Conservation (phyloP, 306 rosid genomes). For the Mucuna pruriens region DNA sequence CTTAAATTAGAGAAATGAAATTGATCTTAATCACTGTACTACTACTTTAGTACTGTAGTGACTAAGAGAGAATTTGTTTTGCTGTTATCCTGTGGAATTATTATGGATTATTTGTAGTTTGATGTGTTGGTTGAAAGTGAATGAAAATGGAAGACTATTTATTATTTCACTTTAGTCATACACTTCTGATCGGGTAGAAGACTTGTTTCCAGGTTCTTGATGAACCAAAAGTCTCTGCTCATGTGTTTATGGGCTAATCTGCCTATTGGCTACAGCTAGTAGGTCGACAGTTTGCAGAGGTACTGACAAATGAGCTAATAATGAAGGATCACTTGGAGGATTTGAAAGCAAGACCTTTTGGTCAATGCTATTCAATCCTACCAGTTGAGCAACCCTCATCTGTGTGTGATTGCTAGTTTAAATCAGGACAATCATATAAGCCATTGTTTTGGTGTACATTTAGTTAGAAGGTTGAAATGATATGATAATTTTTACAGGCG, state of each 20-base stretch:
- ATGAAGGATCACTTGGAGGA: background rate
- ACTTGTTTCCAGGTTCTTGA: conserved; percentile 14
- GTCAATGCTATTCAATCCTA: background rate
- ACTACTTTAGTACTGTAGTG: background rate
- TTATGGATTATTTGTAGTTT: conserved; percentile 15
- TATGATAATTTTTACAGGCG: conserved; percentile 63
- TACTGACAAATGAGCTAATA: background rate
- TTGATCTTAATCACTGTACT: background rate
- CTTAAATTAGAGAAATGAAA: background rate
- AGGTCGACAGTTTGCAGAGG: background rate
- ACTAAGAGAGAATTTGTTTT: background rate
- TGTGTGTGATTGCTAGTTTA: background rate
- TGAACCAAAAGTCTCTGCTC: background rate
- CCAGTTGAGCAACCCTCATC: background rate
- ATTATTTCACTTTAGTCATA: conserved; percentile 16
- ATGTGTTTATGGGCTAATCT: background rate
- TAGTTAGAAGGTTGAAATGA: background rate
- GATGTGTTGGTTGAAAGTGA: conserved; percentile 13
- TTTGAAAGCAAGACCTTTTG: background rate
- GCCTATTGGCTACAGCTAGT: background rate
- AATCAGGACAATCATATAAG: background rate
- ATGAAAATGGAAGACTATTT: background rate
- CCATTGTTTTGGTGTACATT: background rate
- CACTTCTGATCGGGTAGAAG: background rate
- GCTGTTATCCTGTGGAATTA: conserved; percentile 5